Conservation (phyloP, 1,284 basidiomycete genomes). For the Cryptococcus deneoformans region DNA sequence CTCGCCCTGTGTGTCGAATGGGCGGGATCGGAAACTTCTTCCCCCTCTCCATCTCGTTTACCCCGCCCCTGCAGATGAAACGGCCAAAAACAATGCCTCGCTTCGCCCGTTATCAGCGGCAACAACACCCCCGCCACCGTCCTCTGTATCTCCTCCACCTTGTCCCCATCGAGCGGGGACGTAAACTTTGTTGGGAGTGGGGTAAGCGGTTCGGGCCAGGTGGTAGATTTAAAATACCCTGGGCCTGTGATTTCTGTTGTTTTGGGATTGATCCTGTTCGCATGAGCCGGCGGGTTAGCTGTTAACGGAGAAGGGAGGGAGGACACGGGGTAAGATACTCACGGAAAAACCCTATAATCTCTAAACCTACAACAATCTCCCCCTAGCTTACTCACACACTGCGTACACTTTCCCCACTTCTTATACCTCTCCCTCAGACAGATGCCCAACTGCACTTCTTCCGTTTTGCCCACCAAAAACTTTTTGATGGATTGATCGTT, state of each 20-base stretch:
- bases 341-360: slow-evolving; percentile 42
- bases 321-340: slow-evolving; percentile 6
- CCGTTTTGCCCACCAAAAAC: slow-evolving; percentile 24
- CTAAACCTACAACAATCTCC: slow-evolving; percentile 46
- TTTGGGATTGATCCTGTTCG: slow-evolving; percentile 33
- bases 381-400: slow-evolving; percentile 41
- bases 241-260: slow-evolving; percentile 35
- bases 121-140: slow-evolving; percentile 67
- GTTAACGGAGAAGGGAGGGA: no score
- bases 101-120: slow-evolving; percentile 65
- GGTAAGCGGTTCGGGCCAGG: slow-evolving; percentile 25
- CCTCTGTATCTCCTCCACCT: slow-evolving; percentile 34
- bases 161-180: slow-evolving; percentile 19
- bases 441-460: slow-evolving; percentile 31
- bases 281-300: not conserved
- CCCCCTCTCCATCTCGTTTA: slow-evolving; percentile 60
- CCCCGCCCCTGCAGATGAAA: slow-evolving; percentile 5
- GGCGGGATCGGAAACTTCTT: slow-evolving; percentile 45
- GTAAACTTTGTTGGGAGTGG: slow-evolving; percentile 43
- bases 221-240: slow-evolving; percentile 37
- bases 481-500: slow-evolving; percentile 27
- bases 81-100: slow-evolving; percentile 59
- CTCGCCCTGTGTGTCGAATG: not conserved
- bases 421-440: slow-evolving; percentile 38
- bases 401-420: slow-evolving; percentile 41